Percentiles rank a stretch among this genome's conserved stretches.
phyloP scores from a whole-genome alignment of 495 filamentous ascomycete species.

The Aspergillus funiculosus region DNA sequence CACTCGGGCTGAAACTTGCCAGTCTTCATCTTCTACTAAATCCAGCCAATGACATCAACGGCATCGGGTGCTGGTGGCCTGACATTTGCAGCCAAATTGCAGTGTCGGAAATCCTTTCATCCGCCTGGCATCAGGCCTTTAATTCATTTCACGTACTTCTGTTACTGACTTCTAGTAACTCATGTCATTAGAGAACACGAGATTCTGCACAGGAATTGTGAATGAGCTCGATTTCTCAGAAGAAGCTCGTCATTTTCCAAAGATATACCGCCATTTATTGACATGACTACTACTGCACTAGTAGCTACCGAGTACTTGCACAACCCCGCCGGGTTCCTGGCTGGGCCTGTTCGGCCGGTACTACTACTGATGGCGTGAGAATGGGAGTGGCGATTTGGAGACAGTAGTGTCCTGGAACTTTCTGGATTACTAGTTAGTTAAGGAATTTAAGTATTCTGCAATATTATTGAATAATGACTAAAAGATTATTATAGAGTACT shows the following conservation, averaged over 20 bases:
- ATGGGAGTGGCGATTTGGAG: neutral
- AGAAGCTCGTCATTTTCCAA: constrained; percentile 6
- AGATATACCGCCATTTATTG: constrained; percentile 5
- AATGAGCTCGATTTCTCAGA: constrained; percentile 3
- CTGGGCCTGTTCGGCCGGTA: constrained; percentile 5
- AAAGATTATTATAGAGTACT: too few relatives aligned
- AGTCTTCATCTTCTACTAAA: too few relatives aligned
- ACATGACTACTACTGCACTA: neutral
- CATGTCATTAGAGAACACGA: constrained; percentile 9
- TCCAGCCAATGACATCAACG: constrained; percentile 6
- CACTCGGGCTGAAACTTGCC: too few relatives aligned
- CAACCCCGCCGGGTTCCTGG: constrained; percentile 7
- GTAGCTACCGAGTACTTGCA: neutral
- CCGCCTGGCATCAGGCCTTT: neutral
- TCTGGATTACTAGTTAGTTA: too few relatives aligned
- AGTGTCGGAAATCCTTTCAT: neutral
- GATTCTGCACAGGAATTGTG: neutral
- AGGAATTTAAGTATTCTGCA: too few relatives aligned
- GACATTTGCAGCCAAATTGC: constrained; percentile 11
- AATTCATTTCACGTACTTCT: too few relatives aligned
- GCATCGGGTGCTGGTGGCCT: constrained; percentile 7
- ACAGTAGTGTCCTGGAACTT: too few relatives aligned
- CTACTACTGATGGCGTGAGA: too few relatives aligned
- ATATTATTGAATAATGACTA: too few relatives aligned
- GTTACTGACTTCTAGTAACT: neutral